These are phyloP conservation scores for Amanita muscaria DNA, from an alignment of 768 basidiomycete genomes.

Conservation along the genomic window DNA sequence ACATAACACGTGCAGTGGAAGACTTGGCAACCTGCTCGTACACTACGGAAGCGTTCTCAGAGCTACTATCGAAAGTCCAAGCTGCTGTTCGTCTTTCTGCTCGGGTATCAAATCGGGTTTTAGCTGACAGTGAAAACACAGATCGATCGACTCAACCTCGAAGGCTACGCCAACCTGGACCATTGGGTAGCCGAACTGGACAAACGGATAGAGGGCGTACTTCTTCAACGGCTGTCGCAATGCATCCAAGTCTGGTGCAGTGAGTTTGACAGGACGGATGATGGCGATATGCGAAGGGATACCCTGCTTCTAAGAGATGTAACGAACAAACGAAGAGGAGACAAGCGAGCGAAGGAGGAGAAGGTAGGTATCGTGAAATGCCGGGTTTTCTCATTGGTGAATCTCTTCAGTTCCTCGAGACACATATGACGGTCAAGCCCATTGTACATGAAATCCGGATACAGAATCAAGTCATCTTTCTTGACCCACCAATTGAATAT, in stretches of 20 bases:
- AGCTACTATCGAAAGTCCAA: constrained; percentile 72
- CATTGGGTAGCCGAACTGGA: constrained; percentile 84
- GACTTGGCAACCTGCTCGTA: constrained; percentile 85
- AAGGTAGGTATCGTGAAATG: constrained; percentile 40
- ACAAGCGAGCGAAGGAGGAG: constrained; percentile 69
- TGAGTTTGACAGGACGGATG: constrained; percentile 75
- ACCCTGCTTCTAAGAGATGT: constrained; percentile 41
- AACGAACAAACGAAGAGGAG: constrained; percentile 53
- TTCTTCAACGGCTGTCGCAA: constrained; percentile 64
- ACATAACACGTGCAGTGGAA: constrained; percentile 77
- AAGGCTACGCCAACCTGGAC: constrained; percentile 92
- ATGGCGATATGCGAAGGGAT: constrained; percentile 53
- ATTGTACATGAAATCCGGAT: constrained; percentile 95
- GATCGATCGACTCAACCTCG: constrained; percentile 92
- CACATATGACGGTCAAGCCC: constrained; percentile 69
- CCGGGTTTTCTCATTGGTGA: constrained; percentile 1
- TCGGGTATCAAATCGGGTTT: background rate
- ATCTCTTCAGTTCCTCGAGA: constrained; percentile 51
- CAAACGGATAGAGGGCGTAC: constrained; percentile 72
- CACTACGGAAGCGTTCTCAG: constrained; percentile 72
- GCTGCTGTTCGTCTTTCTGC: constrained; percentile 50
- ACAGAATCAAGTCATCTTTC: constrained; percentile 97
- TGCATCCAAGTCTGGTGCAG: constrained; percentile 83
- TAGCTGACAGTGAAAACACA: constrained; percentile 18
- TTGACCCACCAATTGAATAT: constrained; percentile 95